A percentile compares a stretch with the other conserved stretches of the same genome.
phyloP scores from a whole-genome alignment of 1,139 yeast species.

The Nakaseomyces sp. region DNA sequence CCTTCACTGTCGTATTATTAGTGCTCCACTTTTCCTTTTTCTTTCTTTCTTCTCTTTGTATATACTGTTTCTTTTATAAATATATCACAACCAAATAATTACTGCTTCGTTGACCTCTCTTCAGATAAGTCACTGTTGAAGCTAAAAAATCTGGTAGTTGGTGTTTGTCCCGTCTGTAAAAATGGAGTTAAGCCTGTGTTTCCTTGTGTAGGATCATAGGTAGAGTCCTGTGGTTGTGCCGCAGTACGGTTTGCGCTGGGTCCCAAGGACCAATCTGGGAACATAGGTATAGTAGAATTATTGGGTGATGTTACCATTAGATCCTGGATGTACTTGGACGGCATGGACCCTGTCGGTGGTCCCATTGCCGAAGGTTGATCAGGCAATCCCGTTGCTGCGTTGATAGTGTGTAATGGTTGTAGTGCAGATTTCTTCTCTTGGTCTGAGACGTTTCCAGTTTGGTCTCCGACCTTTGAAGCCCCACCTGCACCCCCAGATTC shows the following conservation, averaged over 20 bases:
- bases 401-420: constrained; percentile 1
- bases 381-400: not conserved
- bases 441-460: not conserved
- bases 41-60: not conserved
- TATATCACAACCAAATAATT: not conserved
- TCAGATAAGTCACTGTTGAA: constrained; percentile 18
- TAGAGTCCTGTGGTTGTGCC: constrained; percentile 5
- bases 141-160: constrained; percentile 24
- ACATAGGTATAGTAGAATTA: constrained; percentile 24
- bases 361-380: constrained; percentile 1
- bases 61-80: not conserved
- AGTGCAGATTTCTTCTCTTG: not conserved
- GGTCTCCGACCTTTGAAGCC: not conserved
- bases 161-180: constrained; percentile 25
- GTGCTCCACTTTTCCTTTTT: too few species aligned
- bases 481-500: not conserved
- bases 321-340: constrained; percentile 29
- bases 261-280: constrained; percentile 29
- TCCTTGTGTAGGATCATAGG: constrained; percentile 10
- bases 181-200: constrained; percentile 29
- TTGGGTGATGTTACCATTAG: constrained; percentile 29
- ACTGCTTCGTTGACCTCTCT: constrained; percentile 6
- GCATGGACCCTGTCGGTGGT: constrained; percentile 21
- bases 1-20: too few species aligned
- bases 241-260: constrained; percentile 6